Base-by-base conservation (phyloP, 257 asterid genomes). In the Catharanthus roseus region DNA sequence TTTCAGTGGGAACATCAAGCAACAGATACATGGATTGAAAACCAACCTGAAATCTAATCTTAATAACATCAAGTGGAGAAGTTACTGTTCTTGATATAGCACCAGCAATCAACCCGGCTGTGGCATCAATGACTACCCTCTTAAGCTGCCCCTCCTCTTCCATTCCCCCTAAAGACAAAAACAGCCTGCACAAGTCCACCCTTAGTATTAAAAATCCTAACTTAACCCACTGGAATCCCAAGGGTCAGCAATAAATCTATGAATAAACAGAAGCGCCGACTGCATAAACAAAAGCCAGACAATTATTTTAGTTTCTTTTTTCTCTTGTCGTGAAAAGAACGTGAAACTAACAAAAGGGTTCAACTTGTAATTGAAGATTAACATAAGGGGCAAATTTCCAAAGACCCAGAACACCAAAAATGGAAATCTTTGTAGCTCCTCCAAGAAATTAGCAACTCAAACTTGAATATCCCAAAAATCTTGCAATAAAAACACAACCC, bases 1-100 rank as follows among this genome's bases (percentile, higher is more conserved):
- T 47, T 31, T 50, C 34, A 51, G 10, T 29, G 26, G 42, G 53
- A 34, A 57, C n/a, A 23, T 44, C 47, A 11, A 47, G 55, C 18
- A 24, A 1, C 50, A 11, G 6, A 31, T 6, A 26, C 47, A 63
- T 8, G 28, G 45, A 33, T 16, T 36, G 16, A 23, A 71, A 45
- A 65, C 45, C 39, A 67, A 91, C 99, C 99, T 93, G 99, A 80
- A 93, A 93, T 81, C 99, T 83, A 71, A 93, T 93, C 80, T 93
- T 93, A 78, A 93, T 89, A 29, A 93, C 99, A 82, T 93, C 99
- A 49, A 93, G 91, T 12, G 98, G 98, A 28, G 98, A 91, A 0
- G 97, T 93, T 21, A 93, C 88, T 1, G 92, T 89, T 77, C 98
- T 88, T 0, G 96, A 90, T 44, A 93, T 57, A 58, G 73, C 96